Conservation (phyloP, 257 asterid genomes). For the Nyctanthes arbortristis region DNA sequence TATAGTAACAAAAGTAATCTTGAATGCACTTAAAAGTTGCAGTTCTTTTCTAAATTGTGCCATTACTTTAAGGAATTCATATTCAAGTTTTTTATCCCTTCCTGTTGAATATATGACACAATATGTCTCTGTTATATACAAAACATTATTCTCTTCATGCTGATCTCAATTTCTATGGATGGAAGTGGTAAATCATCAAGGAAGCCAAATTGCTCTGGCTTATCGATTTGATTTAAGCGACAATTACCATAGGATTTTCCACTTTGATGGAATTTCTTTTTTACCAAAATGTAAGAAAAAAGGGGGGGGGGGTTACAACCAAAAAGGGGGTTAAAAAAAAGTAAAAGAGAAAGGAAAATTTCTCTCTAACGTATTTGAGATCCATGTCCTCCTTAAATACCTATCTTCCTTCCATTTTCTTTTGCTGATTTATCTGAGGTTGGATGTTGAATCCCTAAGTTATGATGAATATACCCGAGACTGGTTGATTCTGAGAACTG, state of each 20-base stretch:
- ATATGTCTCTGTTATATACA: neutral
- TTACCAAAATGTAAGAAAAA: too few relatives aligned
- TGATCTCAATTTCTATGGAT: neutral
- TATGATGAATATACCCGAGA: neutral
- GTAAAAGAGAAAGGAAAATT: neutral
- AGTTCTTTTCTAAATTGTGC: slow-evolving; percentile 2
- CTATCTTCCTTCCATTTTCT: neutral
- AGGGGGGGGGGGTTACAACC: too few relatives aligned
- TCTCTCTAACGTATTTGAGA: neutral
- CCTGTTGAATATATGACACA: neutral
- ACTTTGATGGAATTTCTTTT: neutral
- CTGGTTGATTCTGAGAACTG: neutral
- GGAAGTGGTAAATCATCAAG: slow-evolving; percentile 51
- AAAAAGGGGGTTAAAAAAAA: too few relatives aligned
- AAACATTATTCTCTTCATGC: slow-evolving; percentile 8
- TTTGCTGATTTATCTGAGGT: neutral
- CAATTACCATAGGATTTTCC: neutral
- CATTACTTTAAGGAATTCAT: neutral
- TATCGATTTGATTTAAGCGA: too few relatives aligned
- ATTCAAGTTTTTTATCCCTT: neutral
- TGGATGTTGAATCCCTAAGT: neutral
- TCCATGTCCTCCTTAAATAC: neutral
- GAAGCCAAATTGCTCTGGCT: neutral
- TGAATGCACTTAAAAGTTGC: slow-evolving; percentile 5
- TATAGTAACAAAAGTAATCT: slow-evolving; percentile 24